Evolutionary conservation across 2,329 filamentous ascomycete genomes (phyloP).

Genomic region (Apiospora malaysiana): DNA sequence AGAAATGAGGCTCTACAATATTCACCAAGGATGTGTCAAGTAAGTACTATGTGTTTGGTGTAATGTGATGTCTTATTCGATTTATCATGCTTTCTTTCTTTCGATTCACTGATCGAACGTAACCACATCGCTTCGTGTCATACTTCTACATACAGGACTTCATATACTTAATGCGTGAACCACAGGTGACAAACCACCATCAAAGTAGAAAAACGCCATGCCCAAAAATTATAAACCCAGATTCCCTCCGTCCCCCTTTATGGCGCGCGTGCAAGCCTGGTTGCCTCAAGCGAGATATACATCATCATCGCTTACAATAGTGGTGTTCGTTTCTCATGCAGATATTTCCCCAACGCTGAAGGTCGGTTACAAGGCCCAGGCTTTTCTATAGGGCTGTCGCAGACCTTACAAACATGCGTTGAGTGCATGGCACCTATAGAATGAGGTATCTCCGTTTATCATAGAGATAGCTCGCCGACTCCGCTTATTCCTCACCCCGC

Average conservation of each 20-base stretch:
- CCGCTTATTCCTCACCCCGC: background rate
- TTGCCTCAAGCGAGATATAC: background rate
- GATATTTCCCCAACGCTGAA: background rate
- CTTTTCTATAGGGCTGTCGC: background rate
- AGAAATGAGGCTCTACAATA: no score
- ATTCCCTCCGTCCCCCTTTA: background rate
- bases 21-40: no score
- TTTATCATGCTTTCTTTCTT: background rate
- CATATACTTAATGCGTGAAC: conserved; percentile 11
- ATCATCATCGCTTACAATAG: background rate
- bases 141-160: conserved; percentile 18
- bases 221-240: background rate
- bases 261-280: background rate
- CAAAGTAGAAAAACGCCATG: conserved; percentile 4
- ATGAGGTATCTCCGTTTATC: background rate
- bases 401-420: background rate
- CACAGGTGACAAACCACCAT: background rate
- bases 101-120: conserved; percentile 9
- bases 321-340: background rate
- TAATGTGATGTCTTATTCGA: background rate
- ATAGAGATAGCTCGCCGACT: background rate
- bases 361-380: background rate
- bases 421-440: background rate
- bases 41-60: background rate
- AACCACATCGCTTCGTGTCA: background rate